phyloP scores from a whole-genome alignment of 805 yeast genomes.

The Candida chauliodis region DNA sequence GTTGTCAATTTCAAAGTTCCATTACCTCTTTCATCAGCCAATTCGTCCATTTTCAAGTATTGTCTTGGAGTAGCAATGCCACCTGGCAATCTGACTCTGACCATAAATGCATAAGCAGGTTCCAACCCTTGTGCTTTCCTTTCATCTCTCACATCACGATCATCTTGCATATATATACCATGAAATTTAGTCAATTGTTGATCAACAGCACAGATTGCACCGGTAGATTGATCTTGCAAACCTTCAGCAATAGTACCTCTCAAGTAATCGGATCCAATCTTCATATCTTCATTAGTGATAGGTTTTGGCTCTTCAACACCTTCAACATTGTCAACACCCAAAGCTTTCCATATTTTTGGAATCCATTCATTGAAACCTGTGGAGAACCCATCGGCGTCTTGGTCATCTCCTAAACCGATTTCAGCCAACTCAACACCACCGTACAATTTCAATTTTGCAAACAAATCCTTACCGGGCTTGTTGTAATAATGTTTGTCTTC shows the following conservation, averaged over 20 bases:
- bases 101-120: slow-evolving; percentile 97
- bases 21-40: slow-evolving; percentile 81
- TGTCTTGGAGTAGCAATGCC: slow-evolving; percentile 85
- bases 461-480: slow-evolving; percentile 79
- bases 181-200: slow-evolving; percentile 96
- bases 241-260: slow-evolving; percentile 94
- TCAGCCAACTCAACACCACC: slow-evolving; percentile 74
- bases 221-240: slow-evolving; percentile 74
- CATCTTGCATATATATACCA: slow-evolving; percentile 98
- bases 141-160: slow-evolving; percentile 90
- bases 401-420: slow-evolving; percentile 92
- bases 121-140: slow-evolving; percentile 90
- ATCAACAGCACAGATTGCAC: slow-evolving; percentile 85
- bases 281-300: slow-evolving; percentile 93
- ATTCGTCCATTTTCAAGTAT: slow-evolving; percentile 81
- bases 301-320: slow-evolving; percentile 89
- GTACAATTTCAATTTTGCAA: slow-evolving; percentile 57
- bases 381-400: slow-evolving; percentile 91
- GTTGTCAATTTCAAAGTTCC: slow-evolving; percentile 93
- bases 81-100: slow-evolving; percentile 92
- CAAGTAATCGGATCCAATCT: slow-evolving; percentile 76
- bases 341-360: slow-evolving; percentile 75
- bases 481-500: slow-evolving; percentile 93
- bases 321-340: slow-evolving; percentile 79
- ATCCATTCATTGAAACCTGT: slow-evolving; percentile 93